These are phyloP conservation scores for Nigrospora sphaerica DNA, from an alignment of 2,329 filamentous ascomycete species.

Conservation along the genomic window DNA sequence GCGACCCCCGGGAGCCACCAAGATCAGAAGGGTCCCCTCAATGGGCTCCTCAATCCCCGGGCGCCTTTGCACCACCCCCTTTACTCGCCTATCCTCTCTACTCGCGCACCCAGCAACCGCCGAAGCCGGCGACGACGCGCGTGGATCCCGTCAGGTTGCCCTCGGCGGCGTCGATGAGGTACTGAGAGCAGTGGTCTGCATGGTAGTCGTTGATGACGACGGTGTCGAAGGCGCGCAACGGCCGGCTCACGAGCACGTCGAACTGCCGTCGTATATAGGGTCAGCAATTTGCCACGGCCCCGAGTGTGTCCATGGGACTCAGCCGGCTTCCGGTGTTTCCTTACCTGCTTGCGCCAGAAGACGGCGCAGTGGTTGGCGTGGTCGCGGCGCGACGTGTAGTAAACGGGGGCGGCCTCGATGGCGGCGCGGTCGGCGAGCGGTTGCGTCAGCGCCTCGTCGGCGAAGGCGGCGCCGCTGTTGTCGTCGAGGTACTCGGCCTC, in stretches of 20 bases:
- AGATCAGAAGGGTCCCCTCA: too few species aligned
- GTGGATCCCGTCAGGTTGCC: slow-evolving; percentile 2
- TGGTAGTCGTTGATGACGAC: slow-evolving; percentile 14
- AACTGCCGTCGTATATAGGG: not conserved
- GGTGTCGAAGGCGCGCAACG: slow-evolving; percentile 8
- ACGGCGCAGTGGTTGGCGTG: slow-evolving; percentile 1
- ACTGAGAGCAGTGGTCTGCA: slow-evolving; percentile 19
- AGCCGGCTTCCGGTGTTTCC: too few species aligned
- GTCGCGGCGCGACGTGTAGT: slow-evolving; percentile 1
- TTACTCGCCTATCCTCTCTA: too few species aligned
- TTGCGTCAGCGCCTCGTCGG: slow-evolving; percentile 14
- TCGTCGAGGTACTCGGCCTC: slow-evolving; percentile 18
- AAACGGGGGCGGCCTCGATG: not conserved
- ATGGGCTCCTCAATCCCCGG: too few species aligned
- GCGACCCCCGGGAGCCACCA: too few species aligned
- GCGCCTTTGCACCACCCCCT: too few species aligned
- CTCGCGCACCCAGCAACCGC: too few species aligned
- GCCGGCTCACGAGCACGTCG: not conserved
- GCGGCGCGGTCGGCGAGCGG: not conserved
- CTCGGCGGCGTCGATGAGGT: slow-evolving; percentile 15
- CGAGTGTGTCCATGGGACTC: too few species aligned
- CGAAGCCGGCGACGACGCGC: too few species aligned
- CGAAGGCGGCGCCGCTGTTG: slow-evolving; percentile 13
- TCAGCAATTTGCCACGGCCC: too few species aligned
- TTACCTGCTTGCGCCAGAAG: not conserved